A percentile compares a stretch with the other conserved stretches of the same genome.
Evolutionary conservation across 169 alveolate genomes (phyloP).

Genomic region (Theileria sp.): DNA sequence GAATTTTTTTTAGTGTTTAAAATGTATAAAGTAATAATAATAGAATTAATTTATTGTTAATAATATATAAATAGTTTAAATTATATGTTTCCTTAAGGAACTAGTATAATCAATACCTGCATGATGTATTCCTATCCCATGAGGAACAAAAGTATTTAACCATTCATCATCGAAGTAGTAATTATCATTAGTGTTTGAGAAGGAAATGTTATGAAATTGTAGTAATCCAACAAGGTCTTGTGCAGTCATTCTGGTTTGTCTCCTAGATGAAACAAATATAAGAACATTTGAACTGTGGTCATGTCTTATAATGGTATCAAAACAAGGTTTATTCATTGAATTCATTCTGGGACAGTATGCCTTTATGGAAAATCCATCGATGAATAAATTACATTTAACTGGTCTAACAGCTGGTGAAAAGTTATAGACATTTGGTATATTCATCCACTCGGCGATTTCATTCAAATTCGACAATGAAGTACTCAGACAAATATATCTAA

Average conservation of each 20-base stretch:
- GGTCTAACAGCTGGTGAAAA: conserved; percentile 98
- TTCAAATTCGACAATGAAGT: conserved; percentile 98
- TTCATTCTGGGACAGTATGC: conserved; percentile 78
- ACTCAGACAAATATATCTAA: conserved; percentile 93
- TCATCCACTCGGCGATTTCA: conserved; percentile 97
- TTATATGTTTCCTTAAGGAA: not conserved
- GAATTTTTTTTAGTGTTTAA: too few species aligned
- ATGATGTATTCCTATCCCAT: conserved; percentile 89
- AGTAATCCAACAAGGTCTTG: conserved; percentile 71
- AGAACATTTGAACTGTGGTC: conserved; percentile 91
- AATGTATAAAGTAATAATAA: too few species aligned
- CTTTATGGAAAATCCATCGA: conserved; percentile 87
- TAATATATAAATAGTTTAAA: not conserved
- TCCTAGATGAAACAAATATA: conserved; percentile 94
- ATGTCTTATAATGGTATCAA: conserved; percentile 77
- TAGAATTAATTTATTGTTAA: too few species aligned
- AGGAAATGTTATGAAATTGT: conserved; percentile 34
- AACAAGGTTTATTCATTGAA: conserved; percentile 71
- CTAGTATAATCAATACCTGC: conserved; percentile 46
- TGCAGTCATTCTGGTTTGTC: conserved; percentile 98
- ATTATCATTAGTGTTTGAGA: conserved; percentile 31
- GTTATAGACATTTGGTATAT: conserved; percentile 95
- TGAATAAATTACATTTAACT: conserved; percentile 95
- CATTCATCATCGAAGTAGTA: conserved; percentile 79
- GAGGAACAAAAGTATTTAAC: conserved; percentile 82